Percentiles rank a stretch among this genome's conserved stretches.
Conservation (phyloP, 768 basidiomycete species). For the Russula sp. region DNA sequence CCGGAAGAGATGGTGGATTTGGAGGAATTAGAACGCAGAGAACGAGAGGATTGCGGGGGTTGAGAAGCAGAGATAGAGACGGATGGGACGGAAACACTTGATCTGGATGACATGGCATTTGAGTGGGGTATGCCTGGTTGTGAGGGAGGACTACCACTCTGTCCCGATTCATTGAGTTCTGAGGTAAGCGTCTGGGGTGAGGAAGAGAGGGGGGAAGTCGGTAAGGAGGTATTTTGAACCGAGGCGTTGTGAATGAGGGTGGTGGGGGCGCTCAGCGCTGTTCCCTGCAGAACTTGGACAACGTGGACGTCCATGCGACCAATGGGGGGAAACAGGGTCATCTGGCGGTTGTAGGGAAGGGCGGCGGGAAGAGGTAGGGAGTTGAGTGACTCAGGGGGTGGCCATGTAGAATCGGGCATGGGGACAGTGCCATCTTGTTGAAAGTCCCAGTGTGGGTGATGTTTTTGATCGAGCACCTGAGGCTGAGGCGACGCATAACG, state of each 20-base stretch:
- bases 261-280: slow-evolving; percentile 47
- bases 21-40: slow-evolving; percentile 9
- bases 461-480: slow-evolving; percentile 76
- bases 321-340: slow-evolving; percentile 24
- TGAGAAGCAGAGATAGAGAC: too few relatives aligned
- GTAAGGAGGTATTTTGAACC: slow-evolving; percentile 44
- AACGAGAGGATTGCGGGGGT: not conserved
- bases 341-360: slow-evolving; percentile 12
- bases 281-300: slow-evolving; percentile 71
- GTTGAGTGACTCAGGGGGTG: slow-evolving; percentile 10
- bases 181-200: slow-evolving; percentile 4
- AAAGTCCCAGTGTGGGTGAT: slow-evolving; percentile 27
- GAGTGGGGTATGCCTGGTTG: slow-evolving; percentile 35
- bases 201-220: slow-evolving; percentile 15
- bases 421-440: slow-evolving; percentile 4
- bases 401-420: slow-evolving; percentile 4
- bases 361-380: slow-evolving; percentile 1
- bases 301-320: slow-evolving; percentile 30
- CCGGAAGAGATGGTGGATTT: slow-evolving; percentile 2
- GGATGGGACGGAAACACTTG: too few relatives aligned
- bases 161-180: slow-evolving; percentile 5
- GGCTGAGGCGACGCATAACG: slow-evolving; percentile 40
- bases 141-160: slow-evolving; percentile 26
- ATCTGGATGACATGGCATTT: too few relatives aligned
- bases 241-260: slow-evolving; percentile 36